These are phyloP conservation scores for Torulaspora delbrueckii DNA, from an alignment of 805 yeast genomes.

Conservation along the genomic window DNA sequence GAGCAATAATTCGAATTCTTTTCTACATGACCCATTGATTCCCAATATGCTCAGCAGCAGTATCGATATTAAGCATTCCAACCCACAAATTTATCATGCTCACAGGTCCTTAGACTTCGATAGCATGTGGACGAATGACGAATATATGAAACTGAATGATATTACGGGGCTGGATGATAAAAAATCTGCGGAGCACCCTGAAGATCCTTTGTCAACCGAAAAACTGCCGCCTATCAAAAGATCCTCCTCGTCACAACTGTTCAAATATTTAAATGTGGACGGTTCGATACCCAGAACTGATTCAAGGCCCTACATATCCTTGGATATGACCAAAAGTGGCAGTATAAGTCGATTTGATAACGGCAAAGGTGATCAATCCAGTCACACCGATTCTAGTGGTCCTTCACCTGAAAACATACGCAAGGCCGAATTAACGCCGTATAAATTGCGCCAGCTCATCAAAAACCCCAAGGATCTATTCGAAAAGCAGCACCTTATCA, in stretches of 20 bases:
- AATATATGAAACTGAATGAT: constrained; percentile 25
- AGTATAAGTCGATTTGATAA: constrained; percentile 2
- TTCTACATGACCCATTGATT: constrained; percentile 8
- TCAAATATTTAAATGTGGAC: constrained; percentile 9
- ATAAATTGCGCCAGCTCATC: constrained; percentile 19
- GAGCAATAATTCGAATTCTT: constrained; percentile 3
- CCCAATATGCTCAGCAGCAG: constrained; percentile 4
- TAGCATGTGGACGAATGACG: constrained; percentile 48
- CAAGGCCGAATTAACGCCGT: constrained; percentile 18
- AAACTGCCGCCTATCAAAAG: constrained; percentile 3
- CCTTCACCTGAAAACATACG: constrained; percentile 7
- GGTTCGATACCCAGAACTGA: constrained; percentile 9
- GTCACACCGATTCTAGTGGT: constrained; percentile 1
- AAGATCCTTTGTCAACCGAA: not conserved
- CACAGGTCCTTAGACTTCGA: constrained; percentile 35
- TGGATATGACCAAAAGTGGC: constrained; percentile 14
- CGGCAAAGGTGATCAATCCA: constrained; percentile 1
- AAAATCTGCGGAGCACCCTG: not conserved
- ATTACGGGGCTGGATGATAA: constrained; percentile 9
- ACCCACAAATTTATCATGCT: not conserved
- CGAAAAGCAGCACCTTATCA: constrained; percentile 16
- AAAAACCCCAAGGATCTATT: constrained; percentile 25
- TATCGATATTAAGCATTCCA: not conserved
- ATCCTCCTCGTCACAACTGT: constrained; percentile 9
- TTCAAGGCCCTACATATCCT: constrained; percentile 25